Conservation (phyloP, 331 rosid species). For the Ulmus americana region DNA sequence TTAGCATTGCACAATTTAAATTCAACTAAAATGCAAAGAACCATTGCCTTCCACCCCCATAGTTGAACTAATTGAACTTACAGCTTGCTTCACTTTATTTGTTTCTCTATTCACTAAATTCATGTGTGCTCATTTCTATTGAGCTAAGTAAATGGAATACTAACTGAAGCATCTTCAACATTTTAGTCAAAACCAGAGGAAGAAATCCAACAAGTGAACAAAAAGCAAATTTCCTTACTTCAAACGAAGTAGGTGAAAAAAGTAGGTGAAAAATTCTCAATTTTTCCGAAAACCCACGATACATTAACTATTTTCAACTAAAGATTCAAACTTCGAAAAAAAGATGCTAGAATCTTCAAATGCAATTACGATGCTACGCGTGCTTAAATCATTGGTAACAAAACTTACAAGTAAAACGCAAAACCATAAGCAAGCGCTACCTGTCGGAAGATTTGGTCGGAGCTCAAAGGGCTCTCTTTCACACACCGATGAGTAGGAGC, state of each 20-base stretch:
- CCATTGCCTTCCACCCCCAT: neutral
- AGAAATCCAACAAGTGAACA: neutral
- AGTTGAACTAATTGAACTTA: neutral
- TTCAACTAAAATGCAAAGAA: neutral
- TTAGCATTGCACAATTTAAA: slow-evolving; percentile 2
- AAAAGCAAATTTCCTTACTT: no score
- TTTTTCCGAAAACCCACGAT: neutral
- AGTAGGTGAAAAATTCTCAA: no score
- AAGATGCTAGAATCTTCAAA: neutral
- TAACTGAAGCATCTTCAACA: neutral
- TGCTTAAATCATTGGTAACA: neutral
- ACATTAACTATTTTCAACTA: neutral
- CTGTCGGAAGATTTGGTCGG: slow-evolving; percentile 77
- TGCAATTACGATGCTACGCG: neutral
- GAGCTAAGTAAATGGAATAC: neutral
- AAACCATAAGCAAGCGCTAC: slow-evolving; percentile 22
- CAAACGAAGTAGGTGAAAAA: no score
- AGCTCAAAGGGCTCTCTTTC: slow-evolving; percentile 86
- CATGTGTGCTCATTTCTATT: neutral
- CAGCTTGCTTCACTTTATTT: neutral
- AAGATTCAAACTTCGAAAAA: neutral
- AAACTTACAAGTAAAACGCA: neutral
- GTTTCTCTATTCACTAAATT: neutral
- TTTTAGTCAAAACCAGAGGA: neutral
- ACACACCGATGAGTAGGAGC: slow-evolving; percentile 72